phyloP scores from a whole-genome alignment of 306 rosid genomes.

The Trifolium dubium region DNA sequence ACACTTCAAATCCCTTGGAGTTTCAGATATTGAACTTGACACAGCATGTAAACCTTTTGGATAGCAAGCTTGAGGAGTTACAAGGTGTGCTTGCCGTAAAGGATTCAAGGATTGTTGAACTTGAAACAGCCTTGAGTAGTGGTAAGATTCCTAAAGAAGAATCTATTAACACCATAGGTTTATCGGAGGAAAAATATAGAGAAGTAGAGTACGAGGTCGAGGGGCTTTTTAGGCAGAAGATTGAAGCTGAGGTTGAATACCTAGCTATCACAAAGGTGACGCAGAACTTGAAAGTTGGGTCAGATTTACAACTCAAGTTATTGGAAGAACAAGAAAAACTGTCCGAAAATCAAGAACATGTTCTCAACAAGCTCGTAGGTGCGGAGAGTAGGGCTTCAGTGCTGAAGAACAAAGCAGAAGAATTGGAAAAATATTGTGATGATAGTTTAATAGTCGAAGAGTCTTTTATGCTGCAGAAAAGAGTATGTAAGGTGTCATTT shows the following conservation, averaged over 20 bases:
- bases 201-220: conserved; percentile 60
- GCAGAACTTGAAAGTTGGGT: conserved; percentile 53
- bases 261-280: conserved; percentile 51
- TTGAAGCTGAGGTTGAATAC: conserved; percentile 78
- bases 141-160: conserved; percentile 53
- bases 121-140: conserved; percentile 57
- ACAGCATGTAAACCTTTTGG: conserved; percentile 57
- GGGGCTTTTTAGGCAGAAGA: conserved; percentile 58
- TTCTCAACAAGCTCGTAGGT: conserved; percentile 56
- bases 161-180: conserved; percentile 49
- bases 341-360: conserved; percentile 56
- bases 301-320: conserved; percentile 40
- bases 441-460: conserved; percentile 63
- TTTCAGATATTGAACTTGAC: conserved; percentile 59
- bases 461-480: conserved; percentile 58
- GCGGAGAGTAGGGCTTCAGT: conserved; percentile 56
- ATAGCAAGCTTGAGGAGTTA: conserved; percentile 56
- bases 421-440: conserved; percentile 54
- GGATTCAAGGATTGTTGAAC: conserved; percentile 68
- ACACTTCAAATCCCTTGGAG: conserved; percentile 59
- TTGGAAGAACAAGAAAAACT: conserved; percentile 61
- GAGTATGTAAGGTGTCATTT: conserved; percentile 60
- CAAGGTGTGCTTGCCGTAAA: conserved; percentile 54
- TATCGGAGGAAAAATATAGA: conserved; percentile 44
- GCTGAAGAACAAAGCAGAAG: conserved; percentile 62